Conservation (phyloP, 768 basidiomycete species). For the Ramaria sp. region DNA sequence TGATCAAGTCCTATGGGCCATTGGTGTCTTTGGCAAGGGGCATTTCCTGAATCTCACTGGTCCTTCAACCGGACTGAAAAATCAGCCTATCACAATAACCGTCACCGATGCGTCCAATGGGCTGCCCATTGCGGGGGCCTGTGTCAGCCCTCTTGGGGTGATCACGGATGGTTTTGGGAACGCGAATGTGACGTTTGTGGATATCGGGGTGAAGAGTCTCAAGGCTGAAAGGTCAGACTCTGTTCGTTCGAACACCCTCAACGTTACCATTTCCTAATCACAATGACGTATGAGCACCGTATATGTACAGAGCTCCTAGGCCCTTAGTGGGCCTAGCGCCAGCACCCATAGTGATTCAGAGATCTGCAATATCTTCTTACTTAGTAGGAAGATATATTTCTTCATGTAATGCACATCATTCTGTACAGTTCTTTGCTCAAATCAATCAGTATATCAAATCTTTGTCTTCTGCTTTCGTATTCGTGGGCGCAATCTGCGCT, state of each 20-base stretch:
- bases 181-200: constrained; percentile 20
- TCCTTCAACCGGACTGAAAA: constrained; percentile 15
- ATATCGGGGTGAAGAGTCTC: constrained; percentile 16
- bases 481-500: too few relatives aligned
- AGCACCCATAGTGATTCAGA: too few relatives aligned
- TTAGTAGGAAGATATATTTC: too few relatives aligned
- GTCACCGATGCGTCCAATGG: constrained; percentile 30
- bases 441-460: too few relatives aligned
- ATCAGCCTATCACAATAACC: constrained; percentile 21
- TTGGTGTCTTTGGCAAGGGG: constrained; percentile 25
- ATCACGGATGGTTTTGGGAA: constrained; percentile 18
- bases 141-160: constrained; percentile 9
- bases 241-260: constrained; percentile 24
- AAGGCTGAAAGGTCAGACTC: constrained; percentile 25
- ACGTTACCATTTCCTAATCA: constrained; percentile 5
- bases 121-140: constrained; percentile 24
- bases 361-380: too few relatives aligned
- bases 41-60: constrained; percentile 28
- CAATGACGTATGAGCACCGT: too few relatives aligned
- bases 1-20: constrained; percentile 29
- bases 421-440: neutral
- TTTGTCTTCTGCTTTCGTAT: too few relatives aligned
- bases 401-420: neutral
- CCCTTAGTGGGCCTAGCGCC: too few relatives aligned
- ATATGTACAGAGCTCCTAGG: too few relatives aligned